A percentile compares a stretch with the other conserved stretches of the same genome.
Evolutionary conservation across 768 basidiomycete genomes (phyloP).

Genomic region (Tricholoma sp.): DNA sequence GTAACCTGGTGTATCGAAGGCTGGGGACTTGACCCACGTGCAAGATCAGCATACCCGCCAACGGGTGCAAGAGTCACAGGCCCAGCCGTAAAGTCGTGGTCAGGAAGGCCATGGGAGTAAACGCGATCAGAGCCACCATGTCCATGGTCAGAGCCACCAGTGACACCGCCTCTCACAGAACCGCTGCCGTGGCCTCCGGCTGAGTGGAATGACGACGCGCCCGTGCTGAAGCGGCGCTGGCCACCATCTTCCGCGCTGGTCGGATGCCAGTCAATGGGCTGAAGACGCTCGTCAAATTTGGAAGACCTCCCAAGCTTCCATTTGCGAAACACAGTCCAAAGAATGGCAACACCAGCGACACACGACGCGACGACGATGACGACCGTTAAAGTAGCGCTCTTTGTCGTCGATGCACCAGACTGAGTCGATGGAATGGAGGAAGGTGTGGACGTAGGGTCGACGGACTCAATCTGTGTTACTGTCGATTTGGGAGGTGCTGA

Average conservation of each 20-base stretch:
- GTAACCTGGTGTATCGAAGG: constrained; percentile 56
- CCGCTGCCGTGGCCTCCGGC: constrained; percentile 33
- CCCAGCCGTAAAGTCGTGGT: constrained; percentile 76
- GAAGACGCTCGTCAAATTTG: constrained; percentile 78
- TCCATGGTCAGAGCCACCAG: constrained; percentile 24
- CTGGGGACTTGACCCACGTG: constrained; percentile 67
- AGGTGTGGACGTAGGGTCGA: constrained; percentile 24
- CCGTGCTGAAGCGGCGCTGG: constrained; percentile 50
- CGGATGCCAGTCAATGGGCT: constrained; percentile 89
- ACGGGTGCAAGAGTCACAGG: constrained; percentile 53
- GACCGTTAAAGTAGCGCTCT: constrained; percentile 47
- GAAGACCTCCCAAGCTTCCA: constrained; percentile 84
- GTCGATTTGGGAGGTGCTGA: constrained; percentile 15
- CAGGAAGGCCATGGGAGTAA: constrained; percentile 43
- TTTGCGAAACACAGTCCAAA: constrained; percentile 90
- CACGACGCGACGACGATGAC: constrained; percentile 67
- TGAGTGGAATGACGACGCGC: constrained; percentile 69
- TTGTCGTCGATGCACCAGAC: constrained; percentile 23
- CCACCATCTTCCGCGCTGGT: constrained; percentile 43
- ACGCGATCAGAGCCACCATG: constrained; percentile 22
- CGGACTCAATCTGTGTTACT: constrained; percentile 25
- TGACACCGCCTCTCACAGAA: constrained; percentile 12
- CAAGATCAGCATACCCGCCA: constrained; percentile 78
- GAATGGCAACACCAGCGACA: constrained; percentile 61
- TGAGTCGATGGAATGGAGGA: constrained; percentile 23